Evolutionary conservation across 805 yeast species (phyloP).

Genomic region (Zygosaccharomyces bisporus): DNA sequence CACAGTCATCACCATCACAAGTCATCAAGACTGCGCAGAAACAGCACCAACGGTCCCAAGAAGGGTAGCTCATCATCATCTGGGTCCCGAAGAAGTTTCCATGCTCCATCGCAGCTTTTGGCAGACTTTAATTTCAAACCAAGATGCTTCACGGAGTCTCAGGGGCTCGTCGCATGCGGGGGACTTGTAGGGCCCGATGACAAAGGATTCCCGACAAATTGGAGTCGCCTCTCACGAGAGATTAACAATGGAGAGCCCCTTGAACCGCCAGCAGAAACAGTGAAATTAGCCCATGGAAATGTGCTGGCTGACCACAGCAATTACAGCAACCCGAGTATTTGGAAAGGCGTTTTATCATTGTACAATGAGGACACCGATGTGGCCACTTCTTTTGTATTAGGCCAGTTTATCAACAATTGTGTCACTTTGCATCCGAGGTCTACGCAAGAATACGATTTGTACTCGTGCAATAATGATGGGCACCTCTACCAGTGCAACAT

Average conservation of each 20-base stretch:
- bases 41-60: slow-evolving; percentile 10
- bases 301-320: slow-evolving; percentile 30
- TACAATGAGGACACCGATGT: slow-evolving; percentile 48
- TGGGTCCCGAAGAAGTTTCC: slow-evolving; percentile 4
- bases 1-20: slow-evolving; percentile 6
- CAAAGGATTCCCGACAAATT: slow-evolving; percentile 30
- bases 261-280: slow-evolving; percentile 26
- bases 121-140: slow-evolving; percentile 62
- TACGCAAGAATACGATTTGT: slow-evolving; percentile 48
- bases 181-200: slow-evolving; percentile 45
- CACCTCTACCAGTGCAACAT: slow-evolving; percentile 64
- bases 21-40: slow-evolving; percentile 11
- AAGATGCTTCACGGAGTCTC: slow-evolving; percentile 59
- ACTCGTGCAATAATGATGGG: slow-evolving; percentile 81
- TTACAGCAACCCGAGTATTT: slow-evolving; percentile 33
- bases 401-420: slow-evolving; percentile 80
- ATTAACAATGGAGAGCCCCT: slow-evolving; percentile 13
- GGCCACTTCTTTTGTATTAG: slow-evolving; percentile 54
- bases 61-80: slow-evolving; percentile 3
- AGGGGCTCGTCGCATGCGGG: slow-evolving; percentile 52
- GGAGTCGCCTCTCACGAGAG: slow-evolving; percentile 24
- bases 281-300: slow-evolving; percentile 29
- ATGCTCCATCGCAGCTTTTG: slow-evolving; percentile 35
- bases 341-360: slow-evolving; percentile 49
- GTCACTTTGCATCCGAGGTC: slow-evolving; percentile 52